A percentile compares a stretch with the other conserved stretches of the same genome.
These are phyloP conservation scores for Isatis lusitanica DNA, from an alignment of 441 rosid species.

Conservation along the genomic window DNA sequence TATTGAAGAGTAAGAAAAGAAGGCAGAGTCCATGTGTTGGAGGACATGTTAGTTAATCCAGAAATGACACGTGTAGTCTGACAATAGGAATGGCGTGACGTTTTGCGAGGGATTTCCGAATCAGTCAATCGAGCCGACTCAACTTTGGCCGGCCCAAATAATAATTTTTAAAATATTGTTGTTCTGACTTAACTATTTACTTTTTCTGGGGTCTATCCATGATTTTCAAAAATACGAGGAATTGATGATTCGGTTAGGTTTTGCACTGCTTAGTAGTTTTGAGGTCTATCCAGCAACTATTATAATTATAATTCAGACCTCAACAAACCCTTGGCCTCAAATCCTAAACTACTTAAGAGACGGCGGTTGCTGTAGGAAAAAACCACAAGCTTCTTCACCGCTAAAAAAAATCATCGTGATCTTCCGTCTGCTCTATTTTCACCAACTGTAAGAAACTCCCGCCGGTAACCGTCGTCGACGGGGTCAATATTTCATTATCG, in stretches of 20 bases:
- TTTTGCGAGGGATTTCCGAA: not conserved
- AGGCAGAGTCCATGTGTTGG: constrained; percentile 17
- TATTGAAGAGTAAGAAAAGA: not conserved
- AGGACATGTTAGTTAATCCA: not conserved
- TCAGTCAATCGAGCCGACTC: constrained; percentile 26
- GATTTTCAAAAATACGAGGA: not conserved
- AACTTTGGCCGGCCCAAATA: constrained; percentile 28
- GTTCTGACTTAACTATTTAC: not conserved
- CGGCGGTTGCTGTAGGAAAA: too few species aligned
- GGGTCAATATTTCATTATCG: too few species aligned
- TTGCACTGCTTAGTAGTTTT: not conserved
- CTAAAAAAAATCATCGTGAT: too few species aligned
- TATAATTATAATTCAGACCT: not conserved
- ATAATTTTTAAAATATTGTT: not conserved
- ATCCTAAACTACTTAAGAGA: not conserved
- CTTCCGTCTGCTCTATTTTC: too few species aligned
- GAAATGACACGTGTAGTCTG: constrained; percentile 13
- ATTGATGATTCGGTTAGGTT: constrained; percentile 18
- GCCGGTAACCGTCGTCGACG: too few species aligned
- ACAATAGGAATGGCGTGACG: constrained; percentile 23
- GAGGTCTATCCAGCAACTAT: too few species aligned
- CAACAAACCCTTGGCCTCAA: not conserved
- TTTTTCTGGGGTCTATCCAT: not conserved
- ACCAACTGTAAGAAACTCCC: too few species aligned
- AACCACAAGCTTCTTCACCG: too few species aligned